phyloP scores from a whole-genome alignment of 768 basidiomycete species.

The Phylloporus arenicola region DNA sequence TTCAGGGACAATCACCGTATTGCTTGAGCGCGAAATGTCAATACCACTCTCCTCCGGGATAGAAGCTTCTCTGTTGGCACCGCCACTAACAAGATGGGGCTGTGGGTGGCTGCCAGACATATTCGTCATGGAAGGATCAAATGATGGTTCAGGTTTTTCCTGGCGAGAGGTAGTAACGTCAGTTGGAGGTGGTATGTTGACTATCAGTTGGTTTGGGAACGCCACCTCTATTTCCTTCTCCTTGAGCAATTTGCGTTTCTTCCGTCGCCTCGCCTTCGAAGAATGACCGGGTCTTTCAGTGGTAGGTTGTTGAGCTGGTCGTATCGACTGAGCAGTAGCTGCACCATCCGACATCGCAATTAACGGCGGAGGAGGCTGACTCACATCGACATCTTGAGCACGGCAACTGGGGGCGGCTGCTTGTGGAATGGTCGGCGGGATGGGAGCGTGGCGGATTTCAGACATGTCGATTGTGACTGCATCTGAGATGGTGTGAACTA shows the following conservation, averaged over 20 bases:
- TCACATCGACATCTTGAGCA: neutral
- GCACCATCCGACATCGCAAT: neutral
- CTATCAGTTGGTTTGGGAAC: neutral
- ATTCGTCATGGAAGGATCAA: neutral
- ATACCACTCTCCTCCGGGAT: neutral
- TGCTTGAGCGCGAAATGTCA: neutral
- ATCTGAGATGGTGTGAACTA: slow-evolving; percentile 11
- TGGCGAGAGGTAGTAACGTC: neutral
- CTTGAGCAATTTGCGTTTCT: slow-evolving; percentile 13
- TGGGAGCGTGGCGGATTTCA: neutral
- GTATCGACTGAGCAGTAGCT: neutral
- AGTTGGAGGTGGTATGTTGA: neutral
- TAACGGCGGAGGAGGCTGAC: neutral
- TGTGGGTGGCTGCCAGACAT: neutral
- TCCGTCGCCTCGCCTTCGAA: slow-evolving; percentile 6
- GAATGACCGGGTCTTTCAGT: neutral
- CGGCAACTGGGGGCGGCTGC: neutral
- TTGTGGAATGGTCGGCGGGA: neutral
- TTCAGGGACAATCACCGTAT: neutral
- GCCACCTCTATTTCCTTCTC: slow-evolving; percentile 6
- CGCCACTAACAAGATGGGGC: neutral
- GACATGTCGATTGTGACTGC: slow-evolving; percentile 7
- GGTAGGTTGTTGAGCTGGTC: neutral
- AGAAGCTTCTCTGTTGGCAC: neutral
- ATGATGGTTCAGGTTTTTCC: slow-evolving; percentile 3